These are phyloP conservation scores for Pharus latifolius DNA, from an alignment of 176 grass and related monocot genomes.

Conservation along the genomic window DNA sequence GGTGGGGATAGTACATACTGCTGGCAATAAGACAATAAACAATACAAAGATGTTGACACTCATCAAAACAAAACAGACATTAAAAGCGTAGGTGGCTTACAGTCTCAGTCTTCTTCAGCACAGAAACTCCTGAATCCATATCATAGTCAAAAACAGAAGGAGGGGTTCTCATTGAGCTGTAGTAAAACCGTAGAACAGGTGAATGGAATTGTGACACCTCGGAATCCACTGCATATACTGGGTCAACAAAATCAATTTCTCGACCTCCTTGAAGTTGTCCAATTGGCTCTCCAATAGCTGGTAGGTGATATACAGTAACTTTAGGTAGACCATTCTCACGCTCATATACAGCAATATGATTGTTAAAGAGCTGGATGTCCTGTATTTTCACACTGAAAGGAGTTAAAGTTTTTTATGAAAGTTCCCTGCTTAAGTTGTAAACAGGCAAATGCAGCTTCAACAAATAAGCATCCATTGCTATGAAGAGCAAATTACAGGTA, in stretches of 20 bases:
- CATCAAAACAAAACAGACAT: neutral
- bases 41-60: neutral
- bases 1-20: too few species aligned
- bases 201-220: constrained; percentile 57
- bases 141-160: constrained; percentile 73
- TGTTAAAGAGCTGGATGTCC: constrained; percentile 58
- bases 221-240: constrained; percentile 50
- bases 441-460: neutral
- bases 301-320: constrained; percentile 57
- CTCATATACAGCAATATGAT: constrained; percentile 76
- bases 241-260: constrained; percentile 63
- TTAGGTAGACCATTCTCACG: constrained; percentile 78
- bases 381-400: constrained; percentile 81
- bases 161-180: constrained; percentile 74
- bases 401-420: constrained; percentile 11
- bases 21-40: too few species aligned
- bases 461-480: neutral
- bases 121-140: constrained; percentile 67
- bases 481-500: neutral
- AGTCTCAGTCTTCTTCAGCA: constrained; percentile 70
- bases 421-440: neutral
- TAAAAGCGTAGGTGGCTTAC: constrained; percentile 34
- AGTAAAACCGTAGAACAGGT: constrained; percentile 57
- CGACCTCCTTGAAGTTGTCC: constrained; percentile 48
- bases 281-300: constrained; percentile 52